These are phyloP conservation scores for Venturia carpophila DNA, from an alignment of 2,329 filamentous ascomycete genomes.

Conservation along the genomic window DNA sequence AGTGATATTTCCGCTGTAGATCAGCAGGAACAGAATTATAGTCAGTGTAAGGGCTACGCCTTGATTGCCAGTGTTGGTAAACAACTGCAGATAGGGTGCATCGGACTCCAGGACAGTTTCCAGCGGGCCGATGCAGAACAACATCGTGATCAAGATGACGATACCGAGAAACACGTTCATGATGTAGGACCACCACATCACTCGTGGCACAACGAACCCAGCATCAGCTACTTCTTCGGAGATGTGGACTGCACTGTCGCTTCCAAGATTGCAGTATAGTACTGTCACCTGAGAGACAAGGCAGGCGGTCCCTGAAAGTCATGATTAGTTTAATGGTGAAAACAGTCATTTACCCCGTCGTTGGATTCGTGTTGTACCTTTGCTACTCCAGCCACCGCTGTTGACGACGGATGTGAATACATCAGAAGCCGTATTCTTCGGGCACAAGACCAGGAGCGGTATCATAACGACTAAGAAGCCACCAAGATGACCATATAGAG, in stretches of 20 bases:
- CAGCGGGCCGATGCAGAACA: slow-evolving; percentile 22
- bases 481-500: slow-evolving; percentile 30
- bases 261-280: slow-evolving; percentile 28
- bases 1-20: slow-evolving; percentile 35
- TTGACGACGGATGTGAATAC: slow-evolving; percentile 26
- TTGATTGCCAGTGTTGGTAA: slow-evolving; percentile 35
- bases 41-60: slow-evolving; percentile 36
- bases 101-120: slow-evolving; percentile 22
- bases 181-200: slow-evolving; percentile 36
- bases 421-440: slow-evolving; percentile 29
- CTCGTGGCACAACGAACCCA: slow-evolving; percentile 29
- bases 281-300: slow-evolving; percentile 23
- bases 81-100: slow-evolving; percentile 40
- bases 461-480: slow-evolving; percentile 33
- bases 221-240: slow-evolving; percentile 30
- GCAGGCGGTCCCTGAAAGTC: slow-evolving; percentile 19
- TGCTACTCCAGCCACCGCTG: slow-evolving; percentile 33
- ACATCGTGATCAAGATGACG: slow-evolving; percentile 22
- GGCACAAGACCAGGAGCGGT: slow-evolving; percentile 28
- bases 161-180: slow-evolving; percentile 28
- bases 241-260: slow-evolving; percentile 42
- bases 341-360: neutral
- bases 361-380: neutral
- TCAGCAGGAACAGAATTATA: slow-evolving; percentile 32
- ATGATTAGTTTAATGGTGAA: neutral